Evolutionary conservation across 2,329 filamentous ascomycete genomes (phyloP).

Genomic region (Talaromyces sp.): DNA sequence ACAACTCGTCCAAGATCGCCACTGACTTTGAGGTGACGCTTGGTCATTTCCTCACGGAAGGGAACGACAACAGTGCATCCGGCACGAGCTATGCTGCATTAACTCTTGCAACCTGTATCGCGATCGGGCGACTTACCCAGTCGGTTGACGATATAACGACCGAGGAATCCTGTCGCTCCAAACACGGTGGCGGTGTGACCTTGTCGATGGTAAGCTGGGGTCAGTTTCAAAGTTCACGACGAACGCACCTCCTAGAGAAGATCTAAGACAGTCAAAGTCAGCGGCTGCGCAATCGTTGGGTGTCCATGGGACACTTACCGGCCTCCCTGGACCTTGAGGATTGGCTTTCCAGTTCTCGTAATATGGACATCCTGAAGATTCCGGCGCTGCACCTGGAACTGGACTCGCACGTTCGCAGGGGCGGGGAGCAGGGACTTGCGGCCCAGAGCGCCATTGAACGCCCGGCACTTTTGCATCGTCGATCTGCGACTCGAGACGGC

Average conservation of each 20-base stretch:
- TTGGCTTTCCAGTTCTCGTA: slow-evolving; percentile 92
- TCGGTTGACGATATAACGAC: slow-evolving; percentile 95
- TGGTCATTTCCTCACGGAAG: slow-evolving; percentile 94
- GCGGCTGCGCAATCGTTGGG: slow-evolving; percentile 12
- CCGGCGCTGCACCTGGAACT: slow-evolving; percentile 41
- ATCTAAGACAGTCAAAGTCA: slow-evolving; percentile 46
- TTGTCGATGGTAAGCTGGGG: slow-evolving; percentile 35
- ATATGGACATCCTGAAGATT: slow-evolving; percentile 77
- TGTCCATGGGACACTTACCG: slow-evolving; percentile 53
- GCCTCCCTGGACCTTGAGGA: slow-evolving; percentile 82
- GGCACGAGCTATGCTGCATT: slow-evolving; percentile 61
- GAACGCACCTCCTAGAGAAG: slow-evolving; percentile 72
- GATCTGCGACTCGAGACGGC: slow-evolving; percentile 19
- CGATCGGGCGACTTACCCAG: slow-evolving; percentile 54
- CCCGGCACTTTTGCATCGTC: slow-evolving; percentile 42
- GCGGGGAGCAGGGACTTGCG: slow-evolving; percentile 31
- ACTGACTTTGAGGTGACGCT: slow-evolving; percentile 92
- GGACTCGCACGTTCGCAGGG: slow-evolving; percentile 23
- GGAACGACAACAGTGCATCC: slow-evolving; percentile 93
- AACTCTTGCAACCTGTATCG: slow-evolving; percentile 23
- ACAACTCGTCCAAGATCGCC: slow-evolving; percentile 86
- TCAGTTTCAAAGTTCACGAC: slow-evolving; percentile 15
- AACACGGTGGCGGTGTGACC: slow-evolving; percentile 97
- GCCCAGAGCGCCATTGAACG: slow-evolving; percentile 36
- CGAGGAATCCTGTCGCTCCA: slow-evolving; percentile 90